Evolutionary conservation across 345 rosid species (phyloP).

Genomic region (Eucalyptus sideroxylon): DNA sequence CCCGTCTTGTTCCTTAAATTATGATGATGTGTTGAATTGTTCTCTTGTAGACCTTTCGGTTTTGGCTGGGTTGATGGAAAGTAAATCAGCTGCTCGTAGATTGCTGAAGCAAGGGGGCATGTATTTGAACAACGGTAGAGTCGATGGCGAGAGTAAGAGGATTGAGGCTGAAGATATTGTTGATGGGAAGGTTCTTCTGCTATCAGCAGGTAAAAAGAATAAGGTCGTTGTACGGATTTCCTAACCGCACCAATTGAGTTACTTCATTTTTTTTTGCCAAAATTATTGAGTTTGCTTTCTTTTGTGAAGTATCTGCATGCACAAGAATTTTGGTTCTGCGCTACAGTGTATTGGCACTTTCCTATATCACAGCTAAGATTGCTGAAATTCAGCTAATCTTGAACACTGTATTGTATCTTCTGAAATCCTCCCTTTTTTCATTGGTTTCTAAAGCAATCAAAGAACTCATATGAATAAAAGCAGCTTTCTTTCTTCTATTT

Average conservation of each 20-base stretch:
- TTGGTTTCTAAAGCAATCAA: background rate
- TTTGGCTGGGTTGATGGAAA: conserved; percentile 74
- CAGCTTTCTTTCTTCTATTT: background rate
- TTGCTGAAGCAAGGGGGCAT: conserved; percentile 89
- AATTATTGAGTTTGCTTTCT: background rate
- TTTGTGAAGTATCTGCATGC: background rate
- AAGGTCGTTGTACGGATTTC: conserved; percentile 73
- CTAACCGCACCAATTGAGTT: conserved; percentile 7
- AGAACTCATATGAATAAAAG: background rate
- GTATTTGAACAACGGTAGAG: conserved; percentile 88
- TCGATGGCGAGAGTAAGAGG: conserved; percentile 57
- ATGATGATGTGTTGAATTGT: conserved; percentile 38
- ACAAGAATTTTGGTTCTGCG: background rate
- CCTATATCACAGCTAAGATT: background rate
- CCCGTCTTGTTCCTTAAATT: conserved; percentile 64
- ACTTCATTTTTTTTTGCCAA: background rate
- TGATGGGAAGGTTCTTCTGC: conserved; percentile 79
- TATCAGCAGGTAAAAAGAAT: conserved; percentile 95
- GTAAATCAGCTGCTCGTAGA: conserved; percentile 78
- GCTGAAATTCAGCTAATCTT: background rate
- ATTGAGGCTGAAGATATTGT: conserved; percentile 66
- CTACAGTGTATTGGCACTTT: background rate
- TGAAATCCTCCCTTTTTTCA: background rate
- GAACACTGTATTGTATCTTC: background rate
- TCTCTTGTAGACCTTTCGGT: conserved; percentile 64